These are phyloP conservation scores for Biscogniauxia marginata DNA, from an alignment of 2,329 filamentous ascomycete species.

Conservation along the genomic window DNA sequence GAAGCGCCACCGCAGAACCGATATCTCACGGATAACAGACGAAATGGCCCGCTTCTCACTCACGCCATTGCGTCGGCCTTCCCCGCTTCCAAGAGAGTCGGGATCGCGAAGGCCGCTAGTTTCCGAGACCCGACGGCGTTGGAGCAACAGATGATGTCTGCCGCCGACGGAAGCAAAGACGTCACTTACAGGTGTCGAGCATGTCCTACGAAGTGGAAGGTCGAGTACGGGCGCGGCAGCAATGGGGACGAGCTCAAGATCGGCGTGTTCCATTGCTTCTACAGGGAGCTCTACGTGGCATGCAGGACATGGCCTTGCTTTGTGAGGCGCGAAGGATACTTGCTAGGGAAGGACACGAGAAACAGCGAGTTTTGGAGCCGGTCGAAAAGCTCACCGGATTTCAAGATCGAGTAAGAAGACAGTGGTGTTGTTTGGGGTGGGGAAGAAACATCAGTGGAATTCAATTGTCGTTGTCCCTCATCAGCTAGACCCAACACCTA, in stretches of 20 bases:
- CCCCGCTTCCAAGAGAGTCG: neutral
- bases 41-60: conserved; percentile 1
- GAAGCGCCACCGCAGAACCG: neutral
- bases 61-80: neutral
- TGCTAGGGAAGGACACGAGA: neutral
- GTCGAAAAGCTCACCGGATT: neutral
- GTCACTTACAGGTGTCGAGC: neutral
- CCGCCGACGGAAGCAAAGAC: neutral
- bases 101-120: neutral
- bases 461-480: too few species aligned
- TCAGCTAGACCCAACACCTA: too few species aligned
- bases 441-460: too few species aligned
- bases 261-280: too few species aligned
- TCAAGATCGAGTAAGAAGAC: neutral
- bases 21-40: neutral
- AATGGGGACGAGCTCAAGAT: too few species aligned
- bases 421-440: too few species aligned
- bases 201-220: conserved; percentile 2
- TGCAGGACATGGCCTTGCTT: neutral
- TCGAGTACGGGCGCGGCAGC: neutral
- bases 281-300: neutral
- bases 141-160: neutral
- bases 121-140: conserved; percentile 1
- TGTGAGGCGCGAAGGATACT: neutral
- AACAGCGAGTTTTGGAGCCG: conserved; percentile 4